Evolutionary conservation across 441 rosid species (phyloP).

Genomic region (Aquilaria agallochum): DNA sequence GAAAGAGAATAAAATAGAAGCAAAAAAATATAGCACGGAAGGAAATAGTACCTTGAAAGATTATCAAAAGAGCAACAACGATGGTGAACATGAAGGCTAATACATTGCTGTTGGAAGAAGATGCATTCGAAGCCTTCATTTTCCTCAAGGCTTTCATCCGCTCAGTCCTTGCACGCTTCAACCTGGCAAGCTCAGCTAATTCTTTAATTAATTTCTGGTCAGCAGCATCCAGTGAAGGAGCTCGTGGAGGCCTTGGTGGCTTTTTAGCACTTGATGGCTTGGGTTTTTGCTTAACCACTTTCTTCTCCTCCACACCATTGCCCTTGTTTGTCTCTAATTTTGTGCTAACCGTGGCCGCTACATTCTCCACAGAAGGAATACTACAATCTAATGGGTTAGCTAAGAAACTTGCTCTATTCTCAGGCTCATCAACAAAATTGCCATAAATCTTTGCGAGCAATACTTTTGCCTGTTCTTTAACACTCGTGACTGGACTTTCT

Average conservation of each 20-base stretch:
- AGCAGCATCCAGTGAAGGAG: slow-evolving; percentile 79
- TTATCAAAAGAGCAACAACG: slow-evolving; percentile 56
- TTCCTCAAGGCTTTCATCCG: slow-evolving; percentile 89
- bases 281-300: slow-evolving; percentile 49
- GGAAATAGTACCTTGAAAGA: slow-evolving; percentile 57
- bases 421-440: slow-evolving; percentile 25
- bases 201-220: slow-evolving; percentile 83
- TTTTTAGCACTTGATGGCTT: slow-evolving; percentile 57
- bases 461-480: slow-evolving; percentile 27
- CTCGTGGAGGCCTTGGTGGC: slow-evolving; percentile 85
- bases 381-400: slow-evolving; percentile 16
- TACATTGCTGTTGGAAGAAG: slow-evolving; percentile 45
- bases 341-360: slow-evolving; percentile 19
- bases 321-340: slow-evolving; percentile 31
- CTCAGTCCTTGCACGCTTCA: slow-evolving; percentile 83
- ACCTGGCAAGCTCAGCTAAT: slow-evolving; percentile 74
- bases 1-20: not conserved
- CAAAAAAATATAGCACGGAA: not conserved
- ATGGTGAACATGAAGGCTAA: slow-evolving; percentile 63
- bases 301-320: slow-evolving; percentile 22
- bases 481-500: slow-evolving; percentile 13
- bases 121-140: slow-evolving; percentile 54
- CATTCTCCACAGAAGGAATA: slow-evolving; percentile 23
- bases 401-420: slow-evolving; percentile 25
- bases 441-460: slow-evolving; percentile 31